A percentile compares a stretch with the other conserved stretches of the same genome.
Evolutionary conservation across 345 rosid species (phyloP).

Genomic region (Pugionium cornutum): DNA sequence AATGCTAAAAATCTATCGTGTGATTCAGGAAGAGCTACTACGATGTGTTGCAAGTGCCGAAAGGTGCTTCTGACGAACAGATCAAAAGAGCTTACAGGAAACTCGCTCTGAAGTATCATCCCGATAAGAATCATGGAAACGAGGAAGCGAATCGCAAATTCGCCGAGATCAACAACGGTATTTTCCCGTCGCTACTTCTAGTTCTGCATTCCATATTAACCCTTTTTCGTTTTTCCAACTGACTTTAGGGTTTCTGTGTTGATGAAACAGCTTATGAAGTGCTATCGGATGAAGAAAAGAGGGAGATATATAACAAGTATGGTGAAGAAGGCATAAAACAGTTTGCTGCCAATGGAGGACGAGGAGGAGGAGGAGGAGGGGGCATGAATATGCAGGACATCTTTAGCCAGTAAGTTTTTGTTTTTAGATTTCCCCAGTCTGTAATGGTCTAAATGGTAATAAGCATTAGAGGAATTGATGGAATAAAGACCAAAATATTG

Average conservation of each 20-base stretch:
- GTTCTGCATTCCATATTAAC: background rate
- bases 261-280: conserved; percentile 82
- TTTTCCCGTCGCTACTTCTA: background rate
- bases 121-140: conserved; percentile 94
- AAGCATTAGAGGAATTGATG: background rate
- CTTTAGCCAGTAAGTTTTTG: conserved; percentile 26
- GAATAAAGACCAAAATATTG: conserved; percentile 1
- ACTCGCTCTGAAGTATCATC: conserved; percentile 96
- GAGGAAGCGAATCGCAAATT: conserved; percentile 90
- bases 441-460: background rate
- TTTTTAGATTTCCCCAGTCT: background rate
- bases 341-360: conserved; percentile 84
- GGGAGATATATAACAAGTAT: conserved; percentile 74
- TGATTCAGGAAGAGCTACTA: conserved; percentile 85
- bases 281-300: conserved; percentile 88
- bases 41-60: conserved; percentile 87
- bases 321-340: conserved; percentile 98
- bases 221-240: background rate
- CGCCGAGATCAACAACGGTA: conserved; percentile 92
- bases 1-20: background rate
- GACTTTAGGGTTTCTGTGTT: conserved; percentile 13
- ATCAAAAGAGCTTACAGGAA: conserved; percentile 97
- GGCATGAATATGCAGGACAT: conserved; percentile 43
- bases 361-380: conserved; percentile 72
- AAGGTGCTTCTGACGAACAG: conserved; percentile 93